Base-by-base conservation (phyloP, 106 monocot species). In the Ottelia alismoides region DNA sequence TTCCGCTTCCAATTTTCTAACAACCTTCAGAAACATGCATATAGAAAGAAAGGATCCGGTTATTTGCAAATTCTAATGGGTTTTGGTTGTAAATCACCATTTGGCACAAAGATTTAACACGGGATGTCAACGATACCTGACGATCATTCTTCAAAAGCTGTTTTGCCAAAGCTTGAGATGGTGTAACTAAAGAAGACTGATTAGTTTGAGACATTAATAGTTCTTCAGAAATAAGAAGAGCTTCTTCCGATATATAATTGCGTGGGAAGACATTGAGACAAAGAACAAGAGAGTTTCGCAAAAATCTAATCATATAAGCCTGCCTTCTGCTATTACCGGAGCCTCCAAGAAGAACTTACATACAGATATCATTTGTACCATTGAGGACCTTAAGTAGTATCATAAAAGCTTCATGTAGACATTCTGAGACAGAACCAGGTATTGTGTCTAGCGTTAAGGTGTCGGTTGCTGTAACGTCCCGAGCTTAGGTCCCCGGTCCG, bases 91-190 rank as follows among this genome's bases (percentile, higher is more conserved):
- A n/a, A n/a, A n/a, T n/a, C n/a, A n/a, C n/a, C n/a, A n/a, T n/a
- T n/a, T n/a, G n/a, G n/a, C n/a, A n/a, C n/a, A n/a, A n/a, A n/a
- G n/a, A n/a, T n/a, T n/a, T n/a, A n/a, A n/a, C n/a, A n/a, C n/a
- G n/a, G n/a, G n/a, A n/a, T n/a, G n/a, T n/a, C n/a, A 16, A 7
- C 7, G 16, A 16, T 71, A 89, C 89, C 83, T 89, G 89, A 20
- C 83, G 73, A 59, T 89, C 89, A 69, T 60, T 84, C 69, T 84
- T 89, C 21, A 89, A 53, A 11, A 89, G 65, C 54, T 14, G 27
- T 74, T 89, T 89, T 17, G 83, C 89, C 44, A 88, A 58, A 58
- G 65, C 47, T 31, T 83, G 63, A 23, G 88, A 88, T 48, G 79
- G 73, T 45, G 74, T 88, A n/a, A 58, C 57, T 17, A 64, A 64